Evolutionary conservation across 805 yeast genomes (phyloP).

Genomic region (Saccharomycopsis malanga): DNA sequence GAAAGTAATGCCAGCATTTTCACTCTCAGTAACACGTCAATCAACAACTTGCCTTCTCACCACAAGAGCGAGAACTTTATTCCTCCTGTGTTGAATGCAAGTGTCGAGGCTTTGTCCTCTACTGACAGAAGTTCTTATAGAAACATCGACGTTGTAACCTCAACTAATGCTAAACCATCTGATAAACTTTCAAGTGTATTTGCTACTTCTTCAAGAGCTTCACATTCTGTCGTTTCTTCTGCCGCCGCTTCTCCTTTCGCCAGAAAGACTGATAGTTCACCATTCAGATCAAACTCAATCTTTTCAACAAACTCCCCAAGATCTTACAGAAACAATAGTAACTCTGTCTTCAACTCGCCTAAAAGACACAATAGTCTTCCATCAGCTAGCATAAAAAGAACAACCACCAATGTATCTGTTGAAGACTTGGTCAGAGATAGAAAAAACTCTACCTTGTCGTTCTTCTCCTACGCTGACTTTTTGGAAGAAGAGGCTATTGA

Average conservation of each 20-base stretch:
- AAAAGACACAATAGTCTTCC: background rate
- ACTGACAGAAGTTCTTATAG: background rate
- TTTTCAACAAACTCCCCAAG: background rate
- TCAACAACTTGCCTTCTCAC: slow-evolving; percentile 8
- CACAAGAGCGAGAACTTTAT: slow-evolving; percentile 14
- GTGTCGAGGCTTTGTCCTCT: slow-evolving; percentile 18
- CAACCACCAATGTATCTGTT: slow-evolving; percentile 6
- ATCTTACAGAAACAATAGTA: background rate
- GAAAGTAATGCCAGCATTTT: slow-evolving; percentile 11
- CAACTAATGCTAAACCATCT: too few species aligned
- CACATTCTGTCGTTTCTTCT: background rate
- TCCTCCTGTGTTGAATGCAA: slow-evolving; percentile 21
- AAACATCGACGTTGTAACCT: background rate
- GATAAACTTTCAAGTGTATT: too few species aligned
- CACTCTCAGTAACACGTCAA: slow-evolving; percentile 12
- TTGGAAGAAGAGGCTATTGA: slow-evolving; percentile 13
- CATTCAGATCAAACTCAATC: background rate
- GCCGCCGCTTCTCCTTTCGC: background rate
- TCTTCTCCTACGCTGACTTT: slow-evolving; percentile 18
- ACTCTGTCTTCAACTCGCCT: background rate
- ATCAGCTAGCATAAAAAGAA: background rate
- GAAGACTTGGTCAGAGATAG: slow-evolving; percentile 20
- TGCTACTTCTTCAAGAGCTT: background rate
- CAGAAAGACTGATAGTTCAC: background rate
- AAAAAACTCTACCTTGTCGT: slow-evolving; percentile 9